Evolutionary conservation across 2,329 filamentous ascomycete species (phyloP), one percentile per base, ranked within the genome.

Genomic region (Stagonosporopsis rhizophila): DNA sequence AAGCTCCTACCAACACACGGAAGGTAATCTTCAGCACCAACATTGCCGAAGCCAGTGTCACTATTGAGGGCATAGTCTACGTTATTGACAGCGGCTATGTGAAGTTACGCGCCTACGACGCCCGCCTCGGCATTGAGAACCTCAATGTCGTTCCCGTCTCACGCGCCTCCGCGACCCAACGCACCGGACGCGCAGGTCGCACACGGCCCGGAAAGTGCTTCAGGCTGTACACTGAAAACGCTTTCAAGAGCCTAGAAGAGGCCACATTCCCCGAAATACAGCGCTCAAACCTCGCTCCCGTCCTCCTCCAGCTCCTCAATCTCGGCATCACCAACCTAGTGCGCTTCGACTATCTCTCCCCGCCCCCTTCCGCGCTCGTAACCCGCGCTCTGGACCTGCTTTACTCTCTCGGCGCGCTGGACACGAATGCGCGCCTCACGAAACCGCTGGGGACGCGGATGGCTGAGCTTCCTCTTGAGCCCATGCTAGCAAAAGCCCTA

Each of bases 1-100:
- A 89, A 50, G 81, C 92, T 2, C 87, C 91, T 0, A 87, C 91
- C 58, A 89, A 93, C 56, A 93, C 88, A 1, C 85, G 95, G 38
- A 98, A 98, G 72, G 90, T 97, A 35, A 90, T 99, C 32, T 88
- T 97, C 63, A 89, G 91, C 4, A 98, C 95, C 56, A 98, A 98
- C 72, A 97, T 98, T 62, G 92, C 95, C 12, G 95, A 99, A 79
- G 94, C 95, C 4, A 96, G 92, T 1, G 89, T 99, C 39, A 98
- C 95, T 90, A 15, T 98, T 52, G 89, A 95, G 49, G 92, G 92
- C 2, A 93, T 98, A 58, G 88, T 92, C 51, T 96, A 91, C 69
- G 94, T 99, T 6, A 80, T 98, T 45, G 95, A 99, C 75, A 88
- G 86, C 49, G 95, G 95, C 1, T 97, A 91, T 71, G 92, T 96